phyloP scores from a whole-genome alignment of 257 asterid species.

The Linaria vulgaris region DNA sequence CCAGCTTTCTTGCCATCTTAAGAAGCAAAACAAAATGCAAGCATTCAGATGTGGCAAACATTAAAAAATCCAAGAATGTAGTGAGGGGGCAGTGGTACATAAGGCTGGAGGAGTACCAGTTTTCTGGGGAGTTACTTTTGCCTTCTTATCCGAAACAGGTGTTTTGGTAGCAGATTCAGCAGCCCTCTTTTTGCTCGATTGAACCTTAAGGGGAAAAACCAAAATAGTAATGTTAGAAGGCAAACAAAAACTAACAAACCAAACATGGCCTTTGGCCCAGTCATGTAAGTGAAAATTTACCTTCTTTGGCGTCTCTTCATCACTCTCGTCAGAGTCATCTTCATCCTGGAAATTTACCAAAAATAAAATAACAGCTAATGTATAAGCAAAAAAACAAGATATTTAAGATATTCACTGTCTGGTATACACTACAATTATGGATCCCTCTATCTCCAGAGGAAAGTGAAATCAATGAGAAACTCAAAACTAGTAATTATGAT shows the following conservation, averaged over 20 bases:
- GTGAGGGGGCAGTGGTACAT: background rate
- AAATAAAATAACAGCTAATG: too few relatives aligned
- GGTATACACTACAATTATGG: background rate
- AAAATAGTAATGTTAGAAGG: constrained; percentile 8
- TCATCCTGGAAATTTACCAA: constrained; percentile 36
- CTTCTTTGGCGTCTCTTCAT: constrained; percentile 71
- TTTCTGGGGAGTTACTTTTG: constrained; percentile 80
- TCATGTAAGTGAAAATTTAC: constrained; percentile 23
- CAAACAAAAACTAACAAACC: constrained; percentile 3
- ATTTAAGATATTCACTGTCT: background rate
- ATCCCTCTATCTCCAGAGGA: background rate
- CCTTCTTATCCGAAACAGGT: constrained; percentile 69
- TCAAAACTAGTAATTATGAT: background rate
- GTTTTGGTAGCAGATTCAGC: constrained; percentile 50
- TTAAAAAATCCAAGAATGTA: background rate
- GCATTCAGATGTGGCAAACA: background rate
- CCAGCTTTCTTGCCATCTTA: constrained; percentile 73
- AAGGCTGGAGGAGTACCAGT: constrained; percentile 48
- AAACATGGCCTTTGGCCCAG: background rate
- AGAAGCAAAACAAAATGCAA: background rate
- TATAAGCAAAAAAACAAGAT: background rate
- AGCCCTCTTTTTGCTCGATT: constrained; percentile 52
- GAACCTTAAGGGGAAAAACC: constrained; percentile 38
- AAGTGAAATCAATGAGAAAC: background rate
- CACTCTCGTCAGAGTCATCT: constrained; percentile 52